Evolutionary conservation across 208 protist genomes (phyloP).

Genomic region (Wallacemonas rigidus): DNA sequence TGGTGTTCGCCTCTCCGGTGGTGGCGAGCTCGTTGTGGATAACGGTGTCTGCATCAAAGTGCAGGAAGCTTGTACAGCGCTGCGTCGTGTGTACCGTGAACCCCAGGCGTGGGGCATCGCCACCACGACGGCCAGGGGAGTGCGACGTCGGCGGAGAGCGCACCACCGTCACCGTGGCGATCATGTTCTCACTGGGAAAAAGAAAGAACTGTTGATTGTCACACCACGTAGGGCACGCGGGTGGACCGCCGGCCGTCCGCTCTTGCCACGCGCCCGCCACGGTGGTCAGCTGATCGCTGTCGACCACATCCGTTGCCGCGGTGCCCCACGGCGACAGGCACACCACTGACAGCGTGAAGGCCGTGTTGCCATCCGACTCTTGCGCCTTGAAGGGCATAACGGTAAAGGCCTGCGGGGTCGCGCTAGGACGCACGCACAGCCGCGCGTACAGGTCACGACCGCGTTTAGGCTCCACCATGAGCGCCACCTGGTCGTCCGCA

Average conservation of each 20-base stretch:
- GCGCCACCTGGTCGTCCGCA: constrained; percentile 39
- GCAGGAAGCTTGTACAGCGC: constrained; percentile 65
- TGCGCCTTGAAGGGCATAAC: constrained; percentile 48
- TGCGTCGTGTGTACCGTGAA: constrained; percentile 75
- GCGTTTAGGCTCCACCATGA: constrained; percentile 21
- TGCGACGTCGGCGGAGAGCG: constrained; percentile 15
- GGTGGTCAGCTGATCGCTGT: constrained; percentile 1
- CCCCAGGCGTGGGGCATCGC: constrained; percentile 40
- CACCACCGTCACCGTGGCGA: constrained; percentile 57
- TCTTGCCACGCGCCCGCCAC: constrained; percentile 62
- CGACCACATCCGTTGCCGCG: not conserved
- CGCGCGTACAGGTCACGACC: constrained; percentile 35
- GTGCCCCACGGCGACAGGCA: constrained; percentile 14
- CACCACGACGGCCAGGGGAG: not conserved
- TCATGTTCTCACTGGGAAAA: constrained; percentile 63
- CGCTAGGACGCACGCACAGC: constrained; percentile 16
- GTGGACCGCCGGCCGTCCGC: constrained; percentile 49
- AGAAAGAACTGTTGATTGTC: constrained; percentile 89
- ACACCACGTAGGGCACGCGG: constrained; percentile 65
- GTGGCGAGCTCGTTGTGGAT: constrained; percentile 29
- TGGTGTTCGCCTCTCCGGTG: constrained; percentile 19
- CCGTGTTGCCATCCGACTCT: constrained; percentile 24
- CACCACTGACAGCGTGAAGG: constrained; percentile 42
- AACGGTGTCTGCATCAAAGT: constrained; percentile 63
- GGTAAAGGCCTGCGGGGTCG: constrained; percentile 25